Evolutionary conservation across 768 basidiomycete species (phyloP), one percentile per base, ranked within the genome.

Genomic region (Termitomyces sp.): DNA sequence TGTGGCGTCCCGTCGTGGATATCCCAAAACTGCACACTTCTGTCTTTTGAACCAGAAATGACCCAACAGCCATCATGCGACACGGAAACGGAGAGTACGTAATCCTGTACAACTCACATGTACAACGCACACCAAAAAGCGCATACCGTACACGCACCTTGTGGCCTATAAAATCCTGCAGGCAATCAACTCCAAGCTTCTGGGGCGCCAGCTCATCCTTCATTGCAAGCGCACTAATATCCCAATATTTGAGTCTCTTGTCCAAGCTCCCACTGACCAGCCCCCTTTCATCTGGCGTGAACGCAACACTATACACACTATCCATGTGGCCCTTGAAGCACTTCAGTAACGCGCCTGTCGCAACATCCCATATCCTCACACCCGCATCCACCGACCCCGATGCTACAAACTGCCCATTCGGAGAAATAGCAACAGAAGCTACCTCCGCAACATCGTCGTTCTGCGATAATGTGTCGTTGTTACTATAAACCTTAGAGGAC

Each of bases 21-120:
- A 68, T 95, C 92, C 87, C 91, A 93, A 71, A 96, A 94, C 68
- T 94, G 90, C 48, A 99, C 94, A 1, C 92, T 89, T 9, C 95
- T 89, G 69, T 98, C 96, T 73, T 98, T 98, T 1, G 81, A 81
- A 1, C 96, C 95, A 14, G 92, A 95, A 9, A 96, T 95, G 62
- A 98, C 88, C 91, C 93, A 82, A 61, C 90, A 84, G 2, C 91
- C 92, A 68, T 98, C 95, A 59, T 93, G 89, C 41, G 91, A 93
- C 41, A 95, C 90, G 14, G 70, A 77, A 5, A 81, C 80, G 7
- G 78, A 78, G 19, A 82, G 69, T 11, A 82, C 81, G 60, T 81
- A 80, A 62, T 65, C 73, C 56, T 43, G 19, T 10, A n/a, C 42
- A 41, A 41, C 10, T 41, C 19, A 11, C 3, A 41, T 11, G 10